Conservation (phyloP, 116 monocot species). For the Zostera marina region DNA sequence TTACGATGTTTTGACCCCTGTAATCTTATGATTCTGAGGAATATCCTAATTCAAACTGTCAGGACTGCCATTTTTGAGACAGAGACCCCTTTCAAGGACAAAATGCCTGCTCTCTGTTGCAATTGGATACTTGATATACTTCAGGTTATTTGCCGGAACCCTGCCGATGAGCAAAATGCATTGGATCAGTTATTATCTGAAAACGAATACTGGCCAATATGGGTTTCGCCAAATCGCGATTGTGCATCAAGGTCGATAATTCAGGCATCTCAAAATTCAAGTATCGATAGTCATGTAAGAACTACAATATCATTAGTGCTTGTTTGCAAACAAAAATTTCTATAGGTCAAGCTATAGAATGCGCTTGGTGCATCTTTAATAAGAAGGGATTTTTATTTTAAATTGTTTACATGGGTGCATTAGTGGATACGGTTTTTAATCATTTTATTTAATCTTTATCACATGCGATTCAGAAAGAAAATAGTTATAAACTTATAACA, state of each 20-base stretch:
- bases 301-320: neutral
- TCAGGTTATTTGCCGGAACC: constrained; percentile 25
- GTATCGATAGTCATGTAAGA: constrained; percentile 25
- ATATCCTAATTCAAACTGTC: constrained; percentile 45
- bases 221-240: constrained; percentile 31
- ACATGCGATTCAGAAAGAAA: too few relatives aligned
- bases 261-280: constrained; percentile 5
- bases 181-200: constrained; percentile 56
- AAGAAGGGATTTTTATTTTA: neutral
- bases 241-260: constrained; percentile 15
- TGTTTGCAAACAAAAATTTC: too few relatives aligned
- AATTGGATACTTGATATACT: constrained; percentile 45
- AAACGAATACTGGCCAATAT: constrained; percentile 59
- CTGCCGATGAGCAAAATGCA: constrained; percentile 30
- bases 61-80: constrained; percentile 50
- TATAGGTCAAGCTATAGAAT: neutral
- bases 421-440: too few relatives aligned
- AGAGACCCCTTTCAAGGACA: constrained; percentile 10
- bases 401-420: neutral
- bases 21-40: constrained; percentile 18
- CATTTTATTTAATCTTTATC: too few relatives aligned
- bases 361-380: neutral
- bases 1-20: constrained; percentile 21
- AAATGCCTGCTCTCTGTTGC: constrained; percentile 39
- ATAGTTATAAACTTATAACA: too few relatives aligned